Evolutionary conservation across 208 protist species (phyloP), one percentile per base, ranked within the genome.

Genomic region (Trypanosomatidae sp.): DNA sequence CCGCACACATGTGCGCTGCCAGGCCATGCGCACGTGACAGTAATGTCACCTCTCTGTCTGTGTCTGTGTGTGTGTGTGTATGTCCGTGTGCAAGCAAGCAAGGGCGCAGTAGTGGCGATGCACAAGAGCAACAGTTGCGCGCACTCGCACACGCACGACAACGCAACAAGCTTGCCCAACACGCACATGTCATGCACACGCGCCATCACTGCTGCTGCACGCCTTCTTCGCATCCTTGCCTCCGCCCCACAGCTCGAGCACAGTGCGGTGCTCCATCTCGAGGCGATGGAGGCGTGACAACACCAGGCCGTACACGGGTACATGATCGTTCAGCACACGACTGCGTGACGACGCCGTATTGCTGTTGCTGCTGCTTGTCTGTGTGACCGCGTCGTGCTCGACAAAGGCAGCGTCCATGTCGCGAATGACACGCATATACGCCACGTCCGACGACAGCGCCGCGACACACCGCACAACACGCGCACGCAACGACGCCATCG

Each of bases 251-350:
- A 86, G 68, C 58, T 86, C 80, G 53, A 70, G 55, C 32, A 83
- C 75, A 0, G 74, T 86, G 30, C 80, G 63, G 32, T 86, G 80
- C 56, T 89, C 74, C 44, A 86, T 78, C 52, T 89, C 80, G 7
- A 89, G 51, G 7, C 80, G 67, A 32, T 83, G 64, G 20, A 89
- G 55, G 6, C 66, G 61, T 7, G 80, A 89, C 7, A 89, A 60
- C 11, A 78, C 47, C 7, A 89, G 38, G 4, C 80, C 80, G 50
- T 75, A 76, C 16, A 89, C 72, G 7, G 80, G 80, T 15, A 89
- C 76, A 52, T 74, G 69, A 54, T 85, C 59, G 16, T 61, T 71
- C n/a, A 85, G 26, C 47, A 22, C 42, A 43, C 8, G 32, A 20
- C 28, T 35, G 8, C 19, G 43, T 53, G 43, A 60, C 21, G 43